Percentiles rank a stretch among this genome's conserved stretches.
Conservation (phyloP, 805 yeast species). For the Yamadazyma insecticola region DNA sequence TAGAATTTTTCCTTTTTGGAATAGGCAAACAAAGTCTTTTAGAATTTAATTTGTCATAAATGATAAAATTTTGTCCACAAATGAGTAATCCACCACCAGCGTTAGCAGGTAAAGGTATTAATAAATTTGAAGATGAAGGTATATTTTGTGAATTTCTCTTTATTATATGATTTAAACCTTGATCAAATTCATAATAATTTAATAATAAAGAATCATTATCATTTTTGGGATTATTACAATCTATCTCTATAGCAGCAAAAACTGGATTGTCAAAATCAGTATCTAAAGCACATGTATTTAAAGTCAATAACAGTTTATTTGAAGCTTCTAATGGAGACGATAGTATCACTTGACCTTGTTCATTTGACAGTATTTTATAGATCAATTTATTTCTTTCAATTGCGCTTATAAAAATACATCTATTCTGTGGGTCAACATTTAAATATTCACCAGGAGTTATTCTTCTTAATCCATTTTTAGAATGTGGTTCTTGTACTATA, state of each 20-base stretch:
- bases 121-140: constrained; percentile 38
- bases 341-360: constrained; percentile 41
- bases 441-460: constrained; percentile 71
- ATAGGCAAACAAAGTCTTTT: too few species aligned
- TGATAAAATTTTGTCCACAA: constrained; percentile 52
- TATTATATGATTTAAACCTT: constrained; percentile 76
- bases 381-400: constrained; percentile 72
- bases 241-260: constrained; percentile 76
- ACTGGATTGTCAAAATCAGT: constrained; percentile 78
- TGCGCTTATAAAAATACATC: constrained; percentile 69
- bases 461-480: constrained; percentile 72
- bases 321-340: constrained; percentile 75
- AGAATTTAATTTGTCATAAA: constrained; percentile 45
- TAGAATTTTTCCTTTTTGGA: too few species aligned
- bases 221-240: constrained; percentile 18
- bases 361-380: constrained; percentile 53
- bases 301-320: constrained; percentile 46
- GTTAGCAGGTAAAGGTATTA: constrained; percentile 72
- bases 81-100: constrained; percentile 65
- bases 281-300: constrained; percentile 58
- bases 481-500: constrained; percentile 57
- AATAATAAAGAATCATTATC: constrained; percentile 35
- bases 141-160: constrained; percentile 26
- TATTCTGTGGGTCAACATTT: constrained; percentile 62
- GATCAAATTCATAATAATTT: constrained; percentile 75